Conservation (phyloP, 2,329 filamentous ascomycete species). For the Graphium sp. region DNA sequence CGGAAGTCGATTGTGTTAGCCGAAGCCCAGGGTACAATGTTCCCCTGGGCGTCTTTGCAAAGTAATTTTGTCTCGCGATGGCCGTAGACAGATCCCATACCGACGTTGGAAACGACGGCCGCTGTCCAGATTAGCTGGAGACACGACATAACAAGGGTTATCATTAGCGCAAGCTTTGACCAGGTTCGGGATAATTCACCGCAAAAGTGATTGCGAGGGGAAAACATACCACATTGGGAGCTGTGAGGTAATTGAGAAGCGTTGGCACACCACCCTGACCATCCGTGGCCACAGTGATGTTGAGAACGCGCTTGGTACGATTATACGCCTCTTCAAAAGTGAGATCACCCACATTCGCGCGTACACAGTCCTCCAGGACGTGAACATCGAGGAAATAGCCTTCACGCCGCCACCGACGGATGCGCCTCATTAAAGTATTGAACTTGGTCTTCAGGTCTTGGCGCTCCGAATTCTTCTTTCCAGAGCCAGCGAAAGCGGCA, state of each 20-base stretch:
- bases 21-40: conserved; percentile 54
- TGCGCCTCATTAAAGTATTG: conserved; percentile 47
- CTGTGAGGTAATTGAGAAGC: conserved; percentile 80
- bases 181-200: background rate
- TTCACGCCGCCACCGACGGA: conserved; percentile 52
- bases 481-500: conserved; percentile 48
- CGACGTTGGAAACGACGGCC: conserved; percentile 59
- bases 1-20: conserved; percentile 43
- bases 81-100: conserved; percentile 46
- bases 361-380: conserved; percentile 69
- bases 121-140: conserved; percentile 61
- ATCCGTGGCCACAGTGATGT: conserved; percentile 75
- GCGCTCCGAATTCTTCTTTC: conserved; percentile 10
- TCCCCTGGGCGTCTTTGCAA: conserved; percentile 60
- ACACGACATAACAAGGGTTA: conserved; percentile 2
- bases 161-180: background rate
- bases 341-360: conserved; percentile 70
- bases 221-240: conserved; percentile 69
- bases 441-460: conserved; percentile 24
- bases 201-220: background rate
- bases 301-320: conserved; percentile 70
- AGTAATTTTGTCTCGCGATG: conserved; percentile 48
- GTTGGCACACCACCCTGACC: conserved; percentile 63
- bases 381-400: conserved; percentile 74
- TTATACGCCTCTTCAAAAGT: conserved; percentile 90